phyloP scores from a whole-genome alignment of 2,329 filamentous ascomycete genomes.

The Metarhizium sp. region DNA sequence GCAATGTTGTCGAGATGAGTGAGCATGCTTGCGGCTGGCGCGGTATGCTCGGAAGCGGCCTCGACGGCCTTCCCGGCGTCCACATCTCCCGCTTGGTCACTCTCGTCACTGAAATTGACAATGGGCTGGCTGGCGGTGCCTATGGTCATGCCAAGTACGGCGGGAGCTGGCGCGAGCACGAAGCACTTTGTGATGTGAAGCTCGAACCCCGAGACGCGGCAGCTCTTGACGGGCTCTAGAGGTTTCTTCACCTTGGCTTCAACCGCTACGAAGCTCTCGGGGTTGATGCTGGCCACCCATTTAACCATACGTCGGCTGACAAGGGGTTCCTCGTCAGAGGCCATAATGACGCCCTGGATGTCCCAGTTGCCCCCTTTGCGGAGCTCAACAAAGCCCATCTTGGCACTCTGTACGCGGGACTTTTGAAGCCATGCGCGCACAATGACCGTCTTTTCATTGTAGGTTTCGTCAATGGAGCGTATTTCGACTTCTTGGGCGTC shows the following conservation, averaged over 20 bases:
- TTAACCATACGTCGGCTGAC: constrained; percentile 78
- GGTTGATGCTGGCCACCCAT: constrained; percentile 64
- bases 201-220: constrained; percentile 70
- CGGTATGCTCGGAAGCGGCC: constrained; percentile 23
- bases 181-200: constrained; percentile 83
- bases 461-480: constrained; percentile 51
- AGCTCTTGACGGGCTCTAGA: constrained; percentile 80
- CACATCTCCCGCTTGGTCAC: not conserved
- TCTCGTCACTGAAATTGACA: constrained; percentile 49
- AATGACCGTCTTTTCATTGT: constrained; percentile 62
- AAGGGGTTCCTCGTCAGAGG: constrained; percentile 51
- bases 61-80: not conserved
- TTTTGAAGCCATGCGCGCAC: constrained; percentile 54
- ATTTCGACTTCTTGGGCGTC: constrained; percentile 51
- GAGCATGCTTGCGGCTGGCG: constrained; percentile 69
- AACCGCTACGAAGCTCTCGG: constrained; percentile 75
- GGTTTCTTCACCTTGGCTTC: constrained; percentile 76
- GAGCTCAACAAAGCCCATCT: constrained; percentile 80
- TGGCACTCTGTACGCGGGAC: constrained; percentile 37
- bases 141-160: constrained; percentile 48
- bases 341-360: constrained; percentile 68
- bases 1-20: constrained; percentile 86
- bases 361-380: constrained; percentile 62
- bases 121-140: constrained; percentile 45
- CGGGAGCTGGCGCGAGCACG: constrained; percentile 56